Evolutionary conservation across 805 yeast species (phyloP), one percentile per base, ranked within the genome.

Genomic region (Candida xyloterini): DNA sequence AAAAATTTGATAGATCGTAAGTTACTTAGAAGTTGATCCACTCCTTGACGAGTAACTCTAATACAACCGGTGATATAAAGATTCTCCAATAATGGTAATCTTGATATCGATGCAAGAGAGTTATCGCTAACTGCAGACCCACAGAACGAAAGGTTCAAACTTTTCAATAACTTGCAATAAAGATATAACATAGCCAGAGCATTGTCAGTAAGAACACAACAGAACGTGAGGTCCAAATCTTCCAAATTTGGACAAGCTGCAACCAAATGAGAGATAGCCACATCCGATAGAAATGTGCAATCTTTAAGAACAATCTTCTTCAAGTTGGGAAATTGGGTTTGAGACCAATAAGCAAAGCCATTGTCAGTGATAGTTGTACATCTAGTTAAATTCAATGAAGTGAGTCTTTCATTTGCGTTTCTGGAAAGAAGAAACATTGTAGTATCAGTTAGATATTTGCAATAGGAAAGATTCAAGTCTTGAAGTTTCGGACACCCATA

Each of bases 81-180:
- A 15, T 63, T 55, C 38, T 72, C 71, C 47, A 84, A 58, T 24
- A 66, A 53, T 38, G 70, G 62, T 45, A 83, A 62, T 47, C 78
- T 75, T 2, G 85, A 76, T 8, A 84, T 68, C 0, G 82, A 74
- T 26, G 77, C 68, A 27, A 84, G 57, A 1, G 88, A 78, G 13
- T 79, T 71, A 51, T 84, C 91, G 52, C 87, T 79, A 5, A 84
- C 88, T 1, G 91, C 90, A 22, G 84, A 73, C 4, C 91, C 91
- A 60, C 91, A 84, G 53, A 82, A 84, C 8, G 86, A 78, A 24
- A 84, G 57, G 49, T 81, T 81, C 44, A 84, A 61, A 15, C 62
- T 58, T 30, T 66, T 57, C 43, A 84, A 58, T 6, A 67, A 58
- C 34, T 76, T 80, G 53, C 88, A 82, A n/a, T 85, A 84, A 13